Evolutionary conservation across 495 filamentous ascomycete species (phyloP).

Genomic region (Aspergillus coremiiformis): DNA sequence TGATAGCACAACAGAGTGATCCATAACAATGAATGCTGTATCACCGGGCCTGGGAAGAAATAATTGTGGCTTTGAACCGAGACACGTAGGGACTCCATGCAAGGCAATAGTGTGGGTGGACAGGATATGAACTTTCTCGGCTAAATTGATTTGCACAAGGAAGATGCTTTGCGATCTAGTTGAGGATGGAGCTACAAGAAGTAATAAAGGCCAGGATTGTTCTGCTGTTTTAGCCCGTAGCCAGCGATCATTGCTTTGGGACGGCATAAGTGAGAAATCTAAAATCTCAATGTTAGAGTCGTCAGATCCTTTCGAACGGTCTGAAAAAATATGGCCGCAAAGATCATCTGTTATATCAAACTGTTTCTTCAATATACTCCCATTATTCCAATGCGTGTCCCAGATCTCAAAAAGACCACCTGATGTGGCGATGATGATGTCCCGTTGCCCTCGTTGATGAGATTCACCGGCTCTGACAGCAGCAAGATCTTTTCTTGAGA

Average conservation of each 20-base stretch:
- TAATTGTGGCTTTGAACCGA: conserved; percentile 55
- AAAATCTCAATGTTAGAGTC: conserved; percentile 28
- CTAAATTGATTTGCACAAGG: conserved; percentile 24
- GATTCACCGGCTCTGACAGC: conserved; percentile 65
- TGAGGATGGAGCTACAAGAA: conserved; percentile 22
- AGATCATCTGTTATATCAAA: conserved; percentile 43
- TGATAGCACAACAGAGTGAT: conserved; percentile 64
- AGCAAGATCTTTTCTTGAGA: conserved; percentile 64
- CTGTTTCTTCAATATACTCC: conserved; percentile 46
- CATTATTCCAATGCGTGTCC: conserved; percentile 80
- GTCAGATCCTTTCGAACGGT: conserved; percentile 19
- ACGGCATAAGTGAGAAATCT: conserved; percentile 28
- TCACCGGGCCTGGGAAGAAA: conserved; percentile 67
- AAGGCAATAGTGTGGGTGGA: conserved; percentile 25
- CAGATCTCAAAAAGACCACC: conserved; percentile 72
- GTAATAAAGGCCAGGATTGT: conserved; percentile 26
- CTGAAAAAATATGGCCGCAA: conserved; percentile 13
- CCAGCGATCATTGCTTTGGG: conserved; percentile 14
- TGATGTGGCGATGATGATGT: conserved; percentile 68
- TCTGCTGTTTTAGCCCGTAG: conserved; percentile 10
- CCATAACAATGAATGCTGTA: conserved; percentile 77
- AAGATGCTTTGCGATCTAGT: conserved; percentile 19
- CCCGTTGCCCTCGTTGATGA: conserved; percentile 70
- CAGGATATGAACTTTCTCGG: conserved; percentile 20
- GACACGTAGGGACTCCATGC: conserved; percentile 14